Conservation (phyloP, 805 yeast species). For the Brettanomyces anomalus region DNA sequence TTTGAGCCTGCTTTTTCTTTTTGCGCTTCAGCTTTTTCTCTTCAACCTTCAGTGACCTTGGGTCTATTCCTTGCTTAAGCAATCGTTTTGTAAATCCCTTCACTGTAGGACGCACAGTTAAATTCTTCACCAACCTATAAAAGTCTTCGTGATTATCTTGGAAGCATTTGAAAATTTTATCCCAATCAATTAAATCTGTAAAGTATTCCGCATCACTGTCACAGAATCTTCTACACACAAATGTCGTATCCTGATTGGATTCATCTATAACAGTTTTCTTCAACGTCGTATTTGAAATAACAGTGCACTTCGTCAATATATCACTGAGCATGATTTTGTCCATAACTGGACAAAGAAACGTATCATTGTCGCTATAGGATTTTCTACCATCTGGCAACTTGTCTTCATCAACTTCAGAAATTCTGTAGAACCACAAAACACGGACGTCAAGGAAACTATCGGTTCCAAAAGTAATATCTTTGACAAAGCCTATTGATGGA, state of each 20-base stretch:
- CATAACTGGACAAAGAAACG: slow-evolving; percentile 45
- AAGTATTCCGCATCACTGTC: slow-evolving; percentile 28
- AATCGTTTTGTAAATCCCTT: slow-evolving; percentile 8
- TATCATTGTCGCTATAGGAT: slow-evolving; percentile 31
- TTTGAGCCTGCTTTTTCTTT: slow-evolving; percentile 7
- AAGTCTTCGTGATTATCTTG: slow-evolving; percentile 23
- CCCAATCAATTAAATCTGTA: slow-evolving; percentile 32
- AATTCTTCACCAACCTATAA: slow-evolving; percentile 21
- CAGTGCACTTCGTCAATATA: slow-evolving; percentile 35
- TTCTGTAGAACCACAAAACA: slow-evolving; percentile 39
- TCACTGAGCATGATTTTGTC: slow-evolving; percentile 35
- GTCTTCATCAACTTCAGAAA: slow-evolving; percentile 28
- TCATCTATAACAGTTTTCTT: slow-evolving; percentile 27
- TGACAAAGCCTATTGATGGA: slow-evolving; percentile 38
- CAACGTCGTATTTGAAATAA: slow-evolving; percentile 31
- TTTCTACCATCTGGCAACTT: slow-evolving; percentile 19
- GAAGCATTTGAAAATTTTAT: slow-evolving; percentile 21
- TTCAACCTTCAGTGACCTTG: slow-evolving; percentile 5
- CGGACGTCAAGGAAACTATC: slow-evolving; percentile 38
- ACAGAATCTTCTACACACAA: slow-evolving; percentile 34
- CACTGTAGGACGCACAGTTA: slow-evolving; percentile 22
- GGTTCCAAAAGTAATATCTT: slow-evolving; percentile 43
- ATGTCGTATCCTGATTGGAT: slow-evolving; percentile 25
- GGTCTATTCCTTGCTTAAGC: slow-evolving; percentile 10
- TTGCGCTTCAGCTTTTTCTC: slow-evolving; percentile 5